phyloP scores from a whole-genome alignment of 1,284 basidiomycete species.

The Trichosporon sp. region DNA sequence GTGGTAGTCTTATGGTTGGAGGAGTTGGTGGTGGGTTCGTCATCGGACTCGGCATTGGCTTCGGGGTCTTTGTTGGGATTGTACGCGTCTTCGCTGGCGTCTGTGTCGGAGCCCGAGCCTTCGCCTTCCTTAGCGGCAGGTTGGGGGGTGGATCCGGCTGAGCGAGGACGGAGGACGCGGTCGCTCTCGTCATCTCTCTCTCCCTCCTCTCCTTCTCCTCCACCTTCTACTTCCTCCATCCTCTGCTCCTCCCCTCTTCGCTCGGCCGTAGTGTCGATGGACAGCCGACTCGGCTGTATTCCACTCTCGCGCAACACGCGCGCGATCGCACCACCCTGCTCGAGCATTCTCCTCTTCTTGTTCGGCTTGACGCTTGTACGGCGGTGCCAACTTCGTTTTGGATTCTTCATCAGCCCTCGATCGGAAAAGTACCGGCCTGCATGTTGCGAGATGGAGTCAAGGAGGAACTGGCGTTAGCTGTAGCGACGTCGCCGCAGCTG shows the following conservation, averaged over 20 bases:
- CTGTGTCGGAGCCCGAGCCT: background rate
- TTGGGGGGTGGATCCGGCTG: background rate
- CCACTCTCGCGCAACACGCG: background rate
- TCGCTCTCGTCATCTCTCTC: background rate
- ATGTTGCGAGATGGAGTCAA: conserved; percentile 4
- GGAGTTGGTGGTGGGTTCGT: background rate
- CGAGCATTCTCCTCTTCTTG: conserved; percentile 10
- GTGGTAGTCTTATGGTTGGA: background rate
- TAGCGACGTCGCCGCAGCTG: too few relatives aligned
- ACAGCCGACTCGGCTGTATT: background rate
- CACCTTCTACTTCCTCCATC: background rate
- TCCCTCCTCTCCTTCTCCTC: background rate
- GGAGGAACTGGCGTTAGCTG: background rate
- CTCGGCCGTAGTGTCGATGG: background rate
- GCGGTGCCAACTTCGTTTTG: background rate
- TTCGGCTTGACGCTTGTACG: background rate
- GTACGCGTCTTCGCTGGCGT: conserved; percentile 22
- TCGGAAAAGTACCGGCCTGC: background rate
- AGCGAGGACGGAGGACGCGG: background rate
- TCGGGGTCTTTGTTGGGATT: background rate
- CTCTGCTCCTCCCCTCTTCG: too few relatives aligned
- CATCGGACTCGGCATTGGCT: background rate
- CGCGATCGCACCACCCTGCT: background rate
- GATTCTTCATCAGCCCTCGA: background rate
- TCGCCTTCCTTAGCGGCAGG: background rate